Evolutionary conservation across 306 rosid genomes (phyloP), one percentile per base, ranked within the genome.

Genomic region (Malus asiatica): DNA sequence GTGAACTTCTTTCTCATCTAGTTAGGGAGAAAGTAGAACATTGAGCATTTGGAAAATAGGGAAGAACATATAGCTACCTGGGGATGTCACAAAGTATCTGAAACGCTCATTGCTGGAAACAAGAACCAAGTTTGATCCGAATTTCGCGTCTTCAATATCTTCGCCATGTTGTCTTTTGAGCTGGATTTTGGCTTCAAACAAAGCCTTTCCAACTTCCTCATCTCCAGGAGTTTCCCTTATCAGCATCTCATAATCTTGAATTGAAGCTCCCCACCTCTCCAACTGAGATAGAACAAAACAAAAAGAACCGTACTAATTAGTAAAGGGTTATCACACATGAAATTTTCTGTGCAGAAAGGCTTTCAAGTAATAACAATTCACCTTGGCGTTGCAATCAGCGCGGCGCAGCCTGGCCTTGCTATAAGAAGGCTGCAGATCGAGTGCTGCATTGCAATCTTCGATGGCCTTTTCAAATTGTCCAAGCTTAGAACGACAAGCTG

Each of bases 361-460:
- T 62, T 52, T 74, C 40, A 67, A 44, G 70, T 35, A 55, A 42
- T 8, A 44, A 62, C 45, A 40, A 73, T 68, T 76, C 60, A 93
- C 99, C 90, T 90, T 92, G 77, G 96, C 92, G 72, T 90, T 90
- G 73, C 97, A 96, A 79, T 90, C 86, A 16, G 99, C 99, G 20
- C 94, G 88, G 11, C 99, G 78, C 72, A 92, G 83, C 87, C 96
- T 87, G 76, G 99, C 98, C 87, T 93, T 96, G 86, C 91, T 88
- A 73, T 96, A 96, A 80, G 84, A 82, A 72, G 99, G 99, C 76
- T 84, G 92, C 66, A 89, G 63, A 5, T 45, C 42, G 62, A 96
- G 98, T 52, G 99, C 97, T 10, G 89, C 82, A 42, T 84, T 82
- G 81, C 99, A 96, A 79, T 96, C 99, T 76, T 96, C 99, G 69